phyloP scores from a whole-genome alignment of 164 flowering plant genomes.

The Piper betle region DNA sequence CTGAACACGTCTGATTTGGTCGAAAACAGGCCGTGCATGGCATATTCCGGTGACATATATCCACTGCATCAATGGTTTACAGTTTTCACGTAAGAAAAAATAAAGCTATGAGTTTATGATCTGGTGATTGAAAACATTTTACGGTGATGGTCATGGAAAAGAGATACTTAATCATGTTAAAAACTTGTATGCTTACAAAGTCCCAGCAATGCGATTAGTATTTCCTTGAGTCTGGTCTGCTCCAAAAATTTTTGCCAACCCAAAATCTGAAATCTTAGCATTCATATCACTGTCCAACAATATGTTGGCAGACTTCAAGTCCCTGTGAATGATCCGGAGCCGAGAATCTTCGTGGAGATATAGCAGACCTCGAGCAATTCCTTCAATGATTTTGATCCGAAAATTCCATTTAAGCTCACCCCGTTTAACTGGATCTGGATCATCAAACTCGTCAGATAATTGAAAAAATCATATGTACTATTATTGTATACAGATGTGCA shows the following conservation, averaged over 20 bases:
- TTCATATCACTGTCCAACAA: slow-evolving; percentile 19
- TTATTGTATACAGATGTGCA: too few species aligned
- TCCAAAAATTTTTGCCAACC: slow-evolving; percentile 19
- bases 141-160: too few species aligned
- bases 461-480: too few species aligned
- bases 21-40: too few species aligned
- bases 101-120: neutral
- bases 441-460: neutral
- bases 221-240: slow-evolving; percentile 14
- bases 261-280: slow-evolving; percentile 29
- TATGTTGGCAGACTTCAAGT: slow-evolving; percentile 21
- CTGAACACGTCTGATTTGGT: neutral
- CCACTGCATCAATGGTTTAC: neutral
- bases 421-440: slow-evolving; percentile 5
- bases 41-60: too few species aligned
- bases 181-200: slow-evolving; percentile 19
- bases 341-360: slow-evolving; percentile 20
- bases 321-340: neutral
- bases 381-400: slow-evolving; percentile 8
- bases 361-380: slow-evolving; percentile 16
- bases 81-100: neutral
- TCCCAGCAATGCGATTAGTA: slow-evolving; percentile 21
- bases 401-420: slow-evolving; percentile 6
- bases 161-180: too few species aligned
- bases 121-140: too few species aligned